These are phyloP conservation scores for Centrapalus pauciflorus DNA, from an alignment of 129 eudicot genomes.

Conservation along the genomic window DNA sequence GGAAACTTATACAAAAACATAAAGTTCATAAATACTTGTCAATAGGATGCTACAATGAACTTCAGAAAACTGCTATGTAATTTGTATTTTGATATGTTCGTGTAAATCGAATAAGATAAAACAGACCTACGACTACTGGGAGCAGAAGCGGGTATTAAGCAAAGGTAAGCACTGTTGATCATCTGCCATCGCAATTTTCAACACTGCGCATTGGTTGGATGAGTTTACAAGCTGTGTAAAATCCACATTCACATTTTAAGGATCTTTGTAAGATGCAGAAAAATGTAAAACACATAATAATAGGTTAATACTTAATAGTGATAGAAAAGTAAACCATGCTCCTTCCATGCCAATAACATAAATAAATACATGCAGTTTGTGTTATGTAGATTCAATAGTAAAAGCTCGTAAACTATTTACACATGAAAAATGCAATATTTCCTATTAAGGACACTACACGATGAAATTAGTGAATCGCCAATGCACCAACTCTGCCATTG, in stretches of 20 bases:
- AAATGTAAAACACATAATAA: background rate
- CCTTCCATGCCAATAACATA: too few species aligned
- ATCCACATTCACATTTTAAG: conserved; percentile 15
- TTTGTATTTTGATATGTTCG: conserved; percentile 2
- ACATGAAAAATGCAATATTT: too few species aligned
- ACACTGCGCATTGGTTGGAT: background rate
- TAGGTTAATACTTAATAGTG: too few species aligned
- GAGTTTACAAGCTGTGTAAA: background rate
- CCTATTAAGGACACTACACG: too few species aligned
- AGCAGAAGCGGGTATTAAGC: background rate
- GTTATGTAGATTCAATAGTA: too few species aligned
- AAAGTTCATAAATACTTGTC: background rate
- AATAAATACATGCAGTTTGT: background rate
- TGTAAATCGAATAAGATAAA: background rate
- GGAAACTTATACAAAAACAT: background rate
- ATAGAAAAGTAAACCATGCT: too few species aligned
- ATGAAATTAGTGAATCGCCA: too few species aligned
- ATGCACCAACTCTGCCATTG: too few species aligned
- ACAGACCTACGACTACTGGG: background rate
- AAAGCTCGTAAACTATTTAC: too few species aligned
- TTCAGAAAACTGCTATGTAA: conserved; percentile 18
- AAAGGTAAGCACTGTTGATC: background rate
- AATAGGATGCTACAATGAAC: conserved; percentile 6
- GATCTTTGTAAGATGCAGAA: background rate
- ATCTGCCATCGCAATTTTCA: background rate